Evolutionary conservation across 192 early-diverging fungal species (phyloP), one percentile per base, ranked within the genome.

Genomic region (Blastocladiella britannica): DNA sequence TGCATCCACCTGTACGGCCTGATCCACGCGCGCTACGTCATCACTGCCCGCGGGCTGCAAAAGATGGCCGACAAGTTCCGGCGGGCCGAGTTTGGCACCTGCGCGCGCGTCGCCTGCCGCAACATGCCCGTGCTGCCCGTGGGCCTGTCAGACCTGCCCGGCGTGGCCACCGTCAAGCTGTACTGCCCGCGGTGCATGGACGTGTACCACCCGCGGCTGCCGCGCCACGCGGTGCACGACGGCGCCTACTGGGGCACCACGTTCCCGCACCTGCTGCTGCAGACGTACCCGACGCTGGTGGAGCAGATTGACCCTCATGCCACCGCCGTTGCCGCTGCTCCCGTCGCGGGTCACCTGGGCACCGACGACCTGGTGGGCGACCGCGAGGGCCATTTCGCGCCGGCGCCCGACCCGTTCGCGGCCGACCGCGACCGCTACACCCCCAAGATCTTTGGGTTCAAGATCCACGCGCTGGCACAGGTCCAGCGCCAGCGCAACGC

Each of bases 371-470:
- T n/a, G n/a, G n/a, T n/a, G n/a, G n/a, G n/a, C n/a, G n/a, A n/a
- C n/a, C n/a, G n/a, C n/a, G n/a, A n/a, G n/a, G n/a, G n/a, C n/a
- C n/a, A n/a, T n/a, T n/a, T n/a, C n/a, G 37, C 37, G 37, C 12
- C n/a, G 2, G 15, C 37, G 37, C 15, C 37, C 1, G 37, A 47
- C 37, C 37, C 12, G 15, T 20, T 9, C 15, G 15, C 37, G 15
- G 37, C 37, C 37, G 37, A 47, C 37, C 37, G n/a, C 9, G 88
- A 89, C 56, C 81, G 89, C 52, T 93, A 93, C 63, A 79, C 91
- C 37, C 95, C 95, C n/a, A 79, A 78, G 51, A 95, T 99, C 52
- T 99, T 99, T 80, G 95, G 95, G 7, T 99, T 99, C 75, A 87
- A 84, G 59, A 69, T 99, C 31, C 89, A 99, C 68, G 71, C 74